Percentiles rank a stretch among this genome's conserved stretches.
phyloP scores from a whole-genome alignment of 108 stramenopile genomes.

The Craspedostauros australis region DNA sequence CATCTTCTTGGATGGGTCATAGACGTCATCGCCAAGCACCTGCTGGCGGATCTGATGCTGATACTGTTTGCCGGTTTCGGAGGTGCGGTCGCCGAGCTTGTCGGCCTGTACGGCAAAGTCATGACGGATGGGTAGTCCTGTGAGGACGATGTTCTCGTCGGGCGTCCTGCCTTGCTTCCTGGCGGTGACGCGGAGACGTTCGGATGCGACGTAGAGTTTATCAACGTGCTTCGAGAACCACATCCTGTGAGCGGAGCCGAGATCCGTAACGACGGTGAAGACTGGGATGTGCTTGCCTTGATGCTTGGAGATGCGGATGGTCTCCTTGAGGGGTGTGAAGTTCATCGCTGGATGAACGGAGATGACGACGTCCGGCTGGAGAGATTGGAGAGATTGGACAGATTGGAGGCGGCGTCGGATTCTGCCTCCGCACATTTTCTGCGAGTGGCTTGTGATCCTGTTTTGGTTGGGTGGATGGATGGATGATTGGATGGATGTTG shows the following conservation, averaged over 20 bases:
- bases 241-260: conserved; percentile 86
- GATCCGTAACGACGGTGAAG: conserved; percentile 96
- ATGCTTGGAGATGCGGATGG: conserved; percentile 50
- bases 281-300: conserved; percentile 67
- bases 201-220: conserved; percentile 84
- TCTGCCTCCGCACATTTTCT: conserved; percentile 44
- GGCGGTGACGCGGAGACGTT: conserved; percentile 62
- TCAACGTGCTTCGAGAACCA: conserved; percentile 90
- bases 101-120: conserved; percentile 69
- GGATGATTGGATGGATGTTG: conserved; percentile 52
- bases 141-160: conserved; percentile 74
- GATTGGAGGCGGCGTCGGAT: conserved; percentile 56
- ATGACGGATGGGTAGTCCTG: conserved; percentile 91
- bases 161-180: conserved; percentile 59
- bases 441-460: too few species aligned
- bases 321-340: conserved; percentile 56
- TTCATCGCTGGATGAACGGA: conserved; percentile 95
- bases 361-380: conserved; percentile 85
- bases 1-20: conserved; percentile 61
- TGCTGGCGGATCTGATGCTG: conserved; percentile 29
- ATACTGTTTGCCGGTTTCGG: conserved; percentile 39
- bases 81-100: conserved; percentile 59
- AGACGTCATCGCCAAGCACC: conserved; percentile 54
- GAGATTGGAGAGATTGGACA: too few species aligned
- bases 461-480: too few species aligned